These are phyloP conservation scores for Paramecium tetraurelia DNA, from an alignment of 73 alveolate genomes.

Conservation along the genomic window DNA sequence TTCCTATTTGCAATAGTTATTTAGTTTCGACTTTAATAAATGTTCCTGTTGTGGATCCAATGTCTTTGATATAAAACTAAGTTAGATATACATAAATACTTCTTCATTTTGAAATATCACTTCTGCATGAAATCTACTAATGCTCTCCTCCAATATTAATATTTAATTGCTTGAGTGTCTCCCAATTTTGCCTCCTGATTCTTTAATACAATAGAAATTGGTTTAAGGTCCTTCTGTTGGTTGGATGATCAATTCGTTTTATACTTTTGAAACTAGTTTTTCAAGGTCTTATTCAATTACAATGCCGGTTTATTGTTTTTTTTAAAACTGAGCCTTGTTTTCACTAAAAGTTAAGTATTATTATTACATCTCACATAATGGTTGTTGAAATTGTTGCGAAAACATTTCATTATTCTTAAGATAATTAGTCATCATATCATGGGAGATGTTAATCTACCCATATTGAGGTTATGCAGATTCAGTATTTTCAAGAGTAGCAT, in stretches of 20 bases:
- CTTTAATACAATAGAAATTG: conserved; percentile 78
- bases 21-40: conserved; percentile 75
- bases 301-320: conserved; percentile 17
- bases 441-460: neutral
- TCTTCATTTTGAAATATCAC: conserved; percentile 51
- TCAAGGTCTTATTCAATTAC: conserved; percentile 38
- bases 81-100: neutral
- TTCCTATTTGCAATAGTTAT: conserved; percentile 64
- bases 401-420: conserved; percentile 48
- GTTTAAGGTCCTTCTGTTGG: conserved; percentile 83
- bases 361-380: conserved; percentile 1
- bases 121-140: conserved; percentile 83
- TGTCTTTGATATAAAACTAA: conserved; percentile 67
- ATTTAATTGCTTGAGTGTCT: conserved; percentile 82
- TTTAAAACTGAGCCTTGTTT: neutral
- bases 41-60: conserved; percentile 84
- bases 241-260: conserved; percentile 72
- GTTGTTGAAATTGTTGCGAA: conserved; percentile 25
- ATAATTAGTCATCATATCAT: conserved; percentile 39
- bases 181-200: conserved; percentile 81
- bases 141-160: conserved; percentile 78
- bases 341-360: neutral
- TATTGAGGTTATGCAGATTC: neutral
- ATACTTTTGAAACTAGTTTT: conserved; percentile 53
- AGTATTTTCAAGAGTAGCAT: conserved; percentile 7